phyloP scores from a whole-genome alignment of 2,329 filamentous ascomycete genomes.

The Claviceps sorghi region DNA sequence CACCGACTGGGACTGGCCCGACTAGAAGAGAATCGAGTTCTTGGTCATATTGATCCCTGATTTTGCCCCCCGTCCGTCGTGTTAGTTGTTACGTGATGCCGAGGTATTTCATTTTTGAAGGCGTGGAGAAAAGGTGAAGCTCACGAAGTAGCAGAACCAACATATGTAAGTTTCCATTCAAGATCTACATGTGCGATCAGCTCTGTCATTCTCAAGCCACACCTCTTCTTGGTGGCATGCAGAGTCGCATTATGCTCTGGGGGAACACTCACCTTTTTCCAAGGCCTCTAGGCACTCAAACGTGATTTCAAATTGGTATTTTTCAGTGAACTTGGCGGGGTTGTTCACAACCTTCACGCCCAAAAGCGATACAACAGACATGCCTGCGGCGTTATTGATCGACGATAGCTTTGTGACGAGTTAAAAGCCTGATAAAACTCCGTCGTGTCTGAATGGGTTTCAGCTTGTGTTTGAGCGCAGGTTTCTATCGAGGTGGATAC shows the following conservation, averaged over 20 bases:
- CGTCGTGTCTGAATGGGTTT: neutral
- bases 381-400: conserved; percentile 22
- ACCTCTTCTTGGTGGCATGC: neutral
- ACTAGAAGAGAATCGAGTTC: conserved; percentile 95
- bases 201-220: neutral
- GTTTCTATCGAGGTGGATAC: conserved; percentile 2
- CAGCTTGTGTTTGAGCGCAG: neutral
- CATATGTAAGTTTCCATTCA: conserved; percentile 98
- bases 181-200: conserved; percentile 47
- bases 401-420: neutral
- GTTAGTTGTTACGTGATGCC: conserved; percentile 2
- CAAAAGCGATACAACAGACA: conserved; percentile 93
- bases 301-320: conserved; percentile 96
- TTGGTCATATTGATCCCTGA: conserved; percentile 88
- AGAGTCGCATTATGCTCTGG: neutral
- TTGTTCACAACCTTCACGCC: conserved; percentile 96
- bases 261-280: conserved; percentile 56
- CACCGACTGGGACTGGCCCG: conserved; percentile 89
- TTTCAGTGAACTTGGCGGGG: conserved; percentile 80
- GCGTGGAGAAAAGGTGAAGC: conserved; percentile 22
- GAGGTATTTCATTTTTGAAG: conserved; percentile 2
- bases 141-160: conserved; percentile 94
- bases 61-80: neutral
- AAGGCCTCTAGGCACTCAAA: conserved; percentile 94
- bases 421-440: neutral